A percentile compares a stretch with the other conserved stretches of the same genome.
Conservation (phyloP, 805 yeast genomes). For the Yarrowia sp. region DNA sequence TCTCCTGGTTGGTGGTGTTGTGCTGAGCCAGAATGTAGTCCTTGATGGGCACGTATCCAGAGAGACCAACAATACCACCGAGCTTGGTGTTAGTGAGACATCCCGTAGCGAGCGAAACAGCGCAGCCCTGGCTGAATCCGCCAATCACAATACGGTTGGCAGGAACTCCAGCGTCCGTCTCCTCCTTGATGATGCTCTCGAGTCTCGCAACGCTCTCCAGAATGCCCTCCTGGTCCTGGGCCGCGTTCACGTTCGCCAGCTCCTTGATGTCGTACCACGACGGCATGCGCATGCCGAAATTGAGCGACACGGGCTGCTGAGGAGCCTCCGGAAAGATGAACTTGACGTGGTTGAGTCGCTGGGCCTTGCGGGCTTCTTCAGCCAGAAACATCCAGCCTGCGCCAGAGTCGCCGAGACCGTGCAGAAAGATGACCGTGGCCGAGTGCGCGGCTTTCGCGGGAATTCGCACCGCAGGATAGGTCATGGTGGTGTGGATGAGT, state of each 20-base stretch:
- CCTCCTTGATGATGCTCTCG: slow-evolving; percentile 37
- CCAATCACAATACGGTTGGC: slow-evolving; percentile 71
- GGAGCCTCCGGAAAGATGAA: slow-evolving; percentile 95
- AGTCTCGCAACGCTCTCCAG: slow-evolving; percentile 37
- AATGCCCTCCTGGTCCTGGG: slow-evolving; percentile 44
- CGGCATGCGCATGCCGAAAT: slow-evolving; percentile 66
- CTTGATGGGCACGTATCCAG: slow-evolving; percentile 61
- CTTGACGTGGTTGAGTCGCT: slow-evolving; percentile 54
- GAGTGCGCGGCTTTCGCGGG: slow-evolving; percentile 47
- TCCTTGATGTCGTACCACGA: slow-evolving; percentile 82
- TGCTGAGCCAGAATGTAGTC: slow-evolving; percentile 30
- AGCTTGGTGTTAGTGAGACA: slow-evolving; percentile 46
- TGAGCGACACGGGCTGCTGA: slow-evolving; percentile 59
- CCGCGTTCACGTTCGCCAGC: slow-evolving; percentile 35
- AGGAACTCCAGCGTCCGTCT: slow-evolving; percentile 40
- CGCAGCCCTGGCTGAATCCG: slow-evolving; percentile 95
- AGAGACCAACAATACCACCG: slow-evolving; percentile 74
- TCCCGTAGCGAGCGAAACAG: slow-evolving; percentile 52
- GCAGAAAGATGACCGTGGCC: slow-evolving; percentile 72
- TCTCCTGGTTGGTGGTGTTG: slow-evolving; percentile 49
- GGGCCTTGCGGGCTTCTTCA: slow-evolving; percentile 48
- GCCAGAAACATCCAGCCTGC: slow-evolving; percentile 86
- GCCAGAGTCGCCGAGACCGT: slow-evolving; percentile 92
- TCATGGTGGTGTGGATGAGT: not conserved
- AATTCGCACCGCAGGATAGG: slow-evolving; percentile 31